These are phyloP conservation scores for Yarrowia deformans DNA, from an alignment of 805 yeast species.

Conservation along the genomic window DNA sequence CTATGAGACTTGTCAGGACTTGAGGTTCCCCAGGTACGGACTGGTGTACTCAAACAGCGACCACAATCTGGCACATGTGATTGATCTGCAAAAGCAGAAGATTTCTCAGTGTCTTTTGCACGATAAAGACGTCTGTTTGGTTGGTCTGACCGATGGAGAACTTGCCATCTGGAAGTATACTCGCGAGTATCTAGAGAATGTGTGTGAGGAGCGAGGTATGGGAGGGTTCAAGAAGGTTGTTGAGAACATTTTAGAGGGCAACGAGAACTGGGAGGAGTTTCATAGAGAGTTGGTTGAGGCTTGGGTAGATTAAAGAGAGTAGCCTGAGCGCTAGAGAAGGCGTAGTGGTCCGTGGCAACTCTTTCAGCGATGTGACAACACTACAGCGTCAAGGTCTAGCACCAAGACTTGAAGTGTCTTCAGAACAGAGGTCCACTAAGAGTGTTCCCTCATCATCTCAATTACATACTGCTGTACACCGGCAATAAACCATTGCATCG, in stretches of 20 bases:
- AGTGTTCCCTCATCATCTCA: too few relatives aligned
- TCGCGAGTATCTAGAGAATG: background rate
- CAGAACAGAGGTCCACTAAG: too few relatives aligned
- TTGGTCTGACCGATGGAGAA: background rate
- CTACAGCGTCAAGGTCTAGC: too few relatives aligned
- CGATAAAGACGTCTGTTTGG: background rate
- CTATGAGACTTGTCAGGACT: background rate
- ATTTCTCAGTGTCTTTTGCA: background rate
- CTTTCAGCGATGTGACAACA: too few relatives aligned
- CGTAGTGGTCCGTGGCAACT: too few relatives aligned
- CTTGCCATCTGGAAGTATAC: conserved; percentile 7
- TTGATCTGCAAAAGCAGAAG: background rate
- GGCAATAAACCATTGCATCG: too few relatives aligned
- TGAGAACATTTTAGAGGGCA: background rate
- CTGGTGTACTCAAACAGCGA: background rate
- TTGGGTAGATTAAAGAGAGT: background rate
- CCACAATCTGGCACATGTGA: background rate
- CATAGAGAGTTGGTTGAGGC: background rate
- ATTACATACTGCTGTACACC: too few relatives aligned
- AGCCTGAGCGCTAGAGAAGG: too few relatives aligned
- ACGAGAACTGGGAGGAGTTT: background rate
- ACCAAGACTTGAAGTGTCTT: too few relatives aligned
- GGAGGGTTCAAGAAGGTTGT: background rate
- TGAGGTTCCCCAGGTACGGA: background rate
- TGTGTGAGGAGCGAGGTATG: background rate